Evolutionary conservation across 768 basidiomycete species (phyloP), one percentile per base, ranked within the genome.

Genomic region (Mycena rosella): DNA sequence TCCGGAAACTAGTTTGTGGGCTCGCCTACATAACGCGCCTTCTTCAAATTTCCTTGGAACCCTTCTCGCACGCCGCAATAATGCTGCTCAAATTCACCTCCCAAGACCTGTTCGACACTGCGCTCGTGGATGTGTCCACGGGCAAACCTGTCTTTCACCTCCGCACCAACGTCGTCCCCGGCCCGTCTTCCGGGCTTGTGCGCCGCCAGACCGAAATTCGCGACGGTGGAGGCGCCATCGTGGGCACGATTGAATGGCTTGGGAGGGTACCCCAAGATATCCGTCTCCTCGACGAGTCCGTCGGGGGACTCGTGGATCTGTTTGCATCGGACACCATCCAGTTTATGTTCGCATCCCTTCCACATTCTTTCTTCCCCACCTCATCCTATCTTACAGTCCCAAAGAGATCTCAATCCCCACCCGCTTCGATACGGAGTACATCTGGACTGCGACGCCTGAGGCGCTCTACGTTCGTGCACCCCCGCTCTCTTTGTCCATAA

Each of bases 21-120:
- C 22, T 24, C 52, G 48, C 48, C 48, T 63, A 63, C 61, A 32
- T 68, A 62, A 68, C 61, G 55, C 17, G 38, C 45, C 22, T 51
- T 52, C 40, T 52, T 71, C 36, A 64, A 29, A 62, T 52, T 59
- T 34, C 20, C 30, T n/a, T n/a, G n/a, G 30, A 40, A 18, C 14
- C 38, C 38, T 15, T 11, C 53, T 36, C 29, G 40, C 42, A 20
- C 58, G 22, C 42, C 47, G 30, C 55, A 74, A 76, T 58, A 52
- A 89, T 88, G 88, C 75, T 89, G 34, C 82, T 89, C 75, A 88
- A 84, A 81, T 89, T 89, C 74, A 85, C 87, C 45, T 80, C 85
- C 34, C 74, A 84, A 18, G 88, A 89, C 68, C 86, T 90, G 76
- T 83, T 90, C 44, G 86, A 89, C 73, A 85, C 85, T 2, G 68